Evolutionary conservation across 495 filamentous ascomycete genomes (phyloP).

Genomic region (Tuber microsphaerosporum): DNA sequence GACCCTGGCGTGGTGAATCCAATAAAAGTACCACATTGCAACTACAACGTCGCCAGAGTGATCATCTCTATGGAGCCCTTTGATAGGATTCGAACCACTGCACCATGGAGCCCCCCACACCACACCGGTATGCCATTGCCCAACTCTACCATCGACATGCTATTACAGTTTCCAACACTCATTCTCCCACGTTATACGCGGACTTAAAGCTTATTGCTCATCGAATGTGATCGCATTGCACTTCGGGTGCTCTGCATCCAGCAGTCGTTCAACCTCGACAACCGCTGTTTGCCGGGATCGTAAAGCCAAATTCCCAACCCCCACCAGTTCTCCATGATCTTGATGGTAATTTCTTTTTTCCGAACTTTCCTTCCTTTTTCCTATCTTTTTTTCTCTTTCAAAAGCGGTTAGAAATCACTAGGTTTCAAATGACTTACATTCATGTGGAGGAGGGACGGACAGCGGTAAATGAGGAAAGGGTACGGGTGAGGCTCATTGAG

Average conservation of each 20-base stretch:
- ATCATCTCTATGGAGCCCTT: not conserved
- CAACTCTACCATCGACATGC: not conserved
- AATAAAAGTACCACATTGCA: not conserved
- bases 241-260: not conserved
- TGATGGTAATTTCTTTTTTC: conserved; percentile 4
- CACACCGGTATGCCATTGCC: not conserved
- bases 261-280: not conserved
- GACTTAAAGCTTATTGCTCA: not conserved
- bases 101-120: not conserved
- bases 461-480: conserved; percentile 1
- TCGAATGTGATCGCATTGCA: not conserved
- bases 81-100: not conserved
- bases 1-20: not conserved
- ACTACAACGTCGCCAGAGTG: not conserved
- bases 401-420: not conserved
- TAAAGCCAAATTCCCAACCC: not conserved
- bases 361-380: not conserved
- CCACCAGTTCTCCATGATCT: not conserved
- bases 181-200: not conserved
- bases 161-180: not conserved
- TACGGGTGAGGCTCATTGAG: conserved; percentile 1
- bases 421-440: conserved; percentile 4
- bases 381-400: not conserved
- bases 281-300: not conserved
- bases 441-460: conserved; percentile 3